Conservation (phyloP, 306 rosid genomes). For the Cucurbita pepo region DNA sequence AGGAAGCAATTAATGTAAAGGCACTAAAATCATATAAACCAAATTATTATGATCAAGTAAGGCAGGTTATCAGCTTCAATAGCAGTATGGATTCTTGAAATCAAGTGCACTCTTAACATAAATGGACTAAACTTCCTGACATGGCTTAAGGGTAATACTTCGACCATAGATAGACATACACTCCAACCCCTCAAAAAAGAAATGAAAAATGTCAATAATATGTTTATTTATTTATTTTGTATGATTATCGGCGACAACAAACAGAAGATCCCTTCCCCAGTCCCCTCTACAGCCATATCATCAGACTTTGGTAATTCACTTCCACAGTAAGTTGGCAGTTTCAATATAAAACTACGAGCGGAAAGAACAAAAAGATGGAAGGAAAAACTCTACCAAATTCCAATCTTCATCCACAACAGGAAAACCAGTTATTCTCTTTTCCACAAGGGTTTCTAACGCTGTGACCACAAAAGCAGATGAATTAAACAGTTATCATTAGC, state of each 20-base stretch:
- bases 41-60: not conserved
- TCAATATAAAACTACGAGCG: not conserved
- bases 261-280: not conserved
- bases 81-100: not conserved
- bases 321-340: not conserved
- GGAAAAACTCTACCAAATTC: conserved; percentile 47
- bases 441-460: conserved; percentile 71
- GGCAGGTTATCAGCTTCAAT: not conserved
- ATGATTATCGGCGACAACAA: not conserved
- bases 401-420: conserved; percentile 88
- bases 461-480: conserved; percentile 2
- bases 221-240: not conserved
- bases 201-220: not conserved
- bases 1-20: not conserved
- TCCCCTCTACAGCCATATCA: not conserved
- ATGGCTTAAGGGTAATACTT: not conserved
- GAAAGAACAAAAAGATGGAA: not conserved
- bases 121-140: not conserved
- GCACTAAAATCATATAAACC: conserved; percentile 11
- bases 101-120: not conserved
- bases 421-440: conserved; percentile 77
- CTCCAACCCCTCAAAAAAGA: not conserved
- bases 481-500: not conserved
- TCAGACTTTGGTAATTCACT: not conserved
- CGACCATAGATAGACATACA: not conserved